phyloP scores from a whole-genome alignment of 495 filamentous ascomycete species.

The Talaromyces thailandensis region DNA sequence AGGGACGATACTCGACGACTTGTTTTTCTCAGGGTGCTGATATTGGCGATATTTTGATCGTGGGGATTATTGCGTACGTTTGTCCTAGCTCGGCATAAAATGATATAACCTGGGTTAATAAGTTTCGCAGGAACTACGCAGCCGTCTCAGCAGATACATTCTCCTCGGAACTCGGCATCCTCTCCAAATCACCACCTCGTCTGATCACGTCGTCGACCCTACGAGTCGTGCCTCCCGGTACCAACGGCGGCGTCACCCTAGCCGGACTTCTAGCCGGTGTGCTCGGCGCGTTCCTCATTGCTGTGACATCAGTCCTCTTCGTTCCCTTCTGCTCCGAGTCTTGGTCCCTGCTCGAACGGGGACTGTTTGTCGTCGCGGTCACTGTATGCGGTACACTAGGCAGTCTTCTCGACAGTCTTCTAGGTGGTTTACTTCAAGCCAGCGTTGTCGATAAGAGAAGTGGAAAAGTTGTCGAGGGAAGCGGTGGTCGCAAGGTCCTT shows the following conservation, averaged over 20 bases:
- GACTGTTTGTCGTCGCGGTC: conserved; percentile 49
- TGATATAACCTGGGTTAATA: neutral
- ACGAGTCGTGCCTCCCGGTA: conserved; percentile 72
- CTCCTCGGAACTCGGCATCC: conserved; percentile 89
- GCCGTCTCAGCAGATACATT: conserved; percentile 90
- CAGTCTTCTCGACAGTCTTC: conserved; percentile 73
- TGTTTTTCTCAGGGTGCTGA: conserved; percentile 29
- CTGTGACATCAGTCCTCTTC: conserved; percentile 51
- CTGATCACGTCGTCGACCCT: conserved; percentile 78
- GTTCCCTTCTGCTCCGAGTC: conserved; percentile 58
- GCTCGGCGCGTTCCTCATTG: conserved; percentile 64
- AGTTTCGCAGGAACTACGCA: conserved; percentile 61
- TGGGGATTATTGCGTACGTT: conserved; percentile 48
- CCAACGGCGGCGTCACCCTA: conserved; percentile 82
- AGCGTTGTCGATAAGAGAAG: conserved; percentile 76
- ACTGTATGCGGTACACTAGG: conserved; percentile 67
- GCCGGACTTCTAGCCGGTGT: conserved; percentile 65
- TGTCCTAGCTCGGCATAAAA: neutral
- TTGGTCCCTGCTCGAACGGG: conserved; percentile 39
- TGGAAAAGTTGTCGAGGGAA: conserved; percentile 84
- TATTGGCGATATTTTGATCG: conserved; percentile 40
- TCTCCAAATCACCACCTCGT: conserved; percentile 64
- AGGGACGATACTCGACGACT: conserved; percentile 8
- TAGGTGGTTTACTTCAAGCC: conserved; percentile 78
- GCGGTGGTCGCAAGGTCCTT: conserved; percentile 68